Evolutionary conservation across 2,329 filamentous ascomycete genomes (phyloP).

Genomic region (Scedosporium minutisporum): DNA sequence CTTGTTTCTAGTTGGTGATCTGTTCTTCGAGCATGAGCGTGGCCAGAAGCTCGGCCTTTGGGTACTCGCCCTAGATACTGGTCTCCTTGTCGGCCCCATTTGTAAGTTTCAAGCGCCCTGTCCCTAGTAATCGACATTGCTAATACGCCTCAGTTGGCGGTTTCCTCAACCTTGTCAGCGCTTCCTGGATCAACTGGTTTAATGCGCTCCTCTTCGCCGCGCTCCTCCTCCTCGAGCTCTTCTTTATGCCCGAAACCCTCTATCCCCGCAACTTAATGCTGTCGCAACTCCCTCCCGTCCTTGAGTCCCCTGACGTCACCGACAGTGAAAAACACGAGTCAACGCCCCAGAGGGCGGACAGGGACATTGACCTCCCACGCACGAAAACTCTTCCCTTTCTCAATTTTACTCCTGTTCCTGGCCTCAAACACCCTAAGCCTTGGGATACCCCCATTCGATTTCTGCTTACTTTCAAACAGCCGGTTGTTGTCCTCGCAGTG

Average conservation of each 20-base stretch:
- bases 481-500: constrained; percentile 33
- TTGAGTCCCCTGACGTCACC: not conserved
- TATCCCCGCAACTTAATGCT: constrained; percentile 44
- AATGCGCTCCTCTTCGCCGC: constrained; percentile 41
- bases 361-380: constrained; percentile 17
- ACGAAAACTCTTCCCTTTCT: constrained; percentile 34
- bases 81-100: constrained; percentile 32
- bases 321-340: constrained; percentile 10
- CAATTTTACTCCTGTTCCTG: constrained; percentile 36
- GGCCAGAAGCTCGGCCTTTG: constrained; percentile 46
- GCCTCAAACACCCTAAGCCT: constrained; percentile 38
- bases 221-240: constrained; percentile 35
- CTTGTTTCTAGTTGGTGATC: constrained; percentile 28
- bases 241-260: constrained; percentile 45
- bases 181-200: constrained; percentile 45
- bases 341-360: constrained; percentile 5
- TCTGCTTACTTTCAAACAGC: constrained; percentile 33
- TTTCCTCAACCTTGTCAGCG: constrained; percentile 35
- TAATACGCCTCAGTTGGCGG: constrained; percentile 29
- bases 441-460: constrained; percentile 37
- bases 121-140: too few relatives aligned
- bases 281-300: constrained; percentile 8
- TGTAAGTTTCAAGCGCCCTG: not conserved
- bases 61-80: constrained; percentile 45
- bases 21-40: constrained; percentile 47